These are phyloP conservation scores for Thymus mandschuricus DNA, from an alignment of 257 asterid species.

Conservation along the genomic window DNA sequence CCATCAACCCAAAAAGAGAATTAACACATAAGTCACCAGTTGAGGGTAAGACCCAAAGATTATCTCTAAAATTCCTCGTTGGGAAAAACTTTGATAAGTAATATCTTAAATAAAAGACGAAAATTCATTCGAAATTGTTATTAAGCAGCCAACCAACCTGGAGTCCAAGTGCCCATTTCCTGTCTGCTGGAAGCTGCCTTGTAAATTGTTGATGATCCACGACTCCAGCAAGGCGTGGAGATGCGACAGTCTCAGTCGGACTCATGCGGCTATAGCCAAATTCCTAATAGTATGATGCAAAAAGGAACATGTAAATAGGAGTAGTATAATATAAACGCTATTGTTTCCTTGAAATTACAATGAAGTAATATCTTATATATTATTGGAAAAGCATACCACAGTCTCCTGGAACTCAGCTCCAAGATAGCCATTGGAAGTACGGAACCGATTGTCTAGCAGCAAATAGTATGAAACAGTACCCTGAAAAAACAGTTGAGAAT, in stretches of 20 bases:
- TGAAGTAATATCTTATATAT: conserved; percentile 11
- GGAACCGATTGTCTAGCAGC: conserved; percentile 85
- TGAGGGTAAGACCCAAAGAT: neutral
- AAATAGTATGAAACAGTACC: conserved; percentile 88
- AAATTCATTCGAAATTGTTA: too few relatives aligned
- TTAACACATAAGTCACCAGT: too few relatives aligned
- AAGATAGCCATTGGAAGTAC: conserved; percentile 76
- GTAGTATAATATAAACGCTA: neutral
- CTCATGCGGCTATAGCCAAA: conserved; percentile 45
- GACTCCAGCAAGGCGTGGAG: conserved; percentile 62
- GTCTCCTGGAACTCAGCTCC: conserved; percentile 92
- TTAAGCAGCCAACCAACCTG: conserved; percentile 60
- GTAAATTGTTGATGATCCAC: conserved; percentile 63
- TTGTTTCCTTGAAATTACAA: conserved; percentile 1
- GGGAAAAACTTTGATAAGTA: neutral
- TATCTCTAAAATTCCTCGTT: neutral
- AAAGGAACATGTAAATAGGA: neutral
- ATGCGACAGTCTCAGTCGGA: conserved; percentile 53
- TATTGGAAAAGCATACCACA: conserved; percentile 49
- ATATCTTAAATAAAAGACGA: too few relatives aligned
- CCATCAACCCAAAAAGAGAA: neutral
- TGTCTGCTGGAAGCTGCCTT: conserved; percentile 63
- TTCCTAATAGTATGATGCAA: conserved; percentile 45
- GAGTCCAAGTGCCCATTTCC: conserved; percentile 97
- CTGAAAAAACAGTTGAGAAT: conserved; percentile 45